Evolutionary conservation across 345 rosid genomes (phyloP).

Genomic region (Conringia planisiliqua): DNA sequence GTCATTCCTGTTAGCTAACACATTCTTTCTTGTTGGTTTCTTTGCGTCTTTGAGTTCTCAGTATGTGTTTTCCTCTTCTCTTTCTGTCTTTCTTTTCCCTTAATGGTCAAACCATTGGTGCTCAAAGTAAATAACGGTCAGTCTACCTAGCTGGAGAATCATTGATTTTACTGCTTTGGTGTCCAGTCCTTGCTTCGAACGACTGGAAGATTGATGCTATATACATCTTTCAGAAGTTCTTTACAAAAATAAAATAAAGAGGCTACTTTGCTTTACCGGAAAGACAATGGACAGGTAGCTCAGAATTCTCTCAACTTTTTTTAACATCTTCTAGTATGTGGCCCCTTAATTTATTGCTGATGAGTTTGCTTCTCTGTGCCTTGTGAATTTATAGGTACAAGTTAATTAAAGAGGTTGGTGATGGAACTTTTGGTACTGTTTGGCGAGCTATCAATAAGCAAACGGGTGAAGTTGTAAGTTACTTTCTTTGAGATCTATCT

Average conservation of each 20-base stretch:
- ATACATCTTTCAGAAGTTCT: conserved; percentile 43
- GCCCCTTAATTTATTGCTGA: not conserved
- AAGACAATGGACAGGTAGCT: conserved; percentile 82
- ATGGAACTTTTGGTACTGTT: conserved; percentile 95
- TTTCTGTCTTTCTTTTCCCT: conserved; percentile 33
- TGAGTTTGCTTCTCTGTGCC: not conserved
- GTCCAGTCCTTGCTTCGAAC: conserved; percentile 25
- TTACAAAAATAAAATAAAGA: conserved; percentile 53
- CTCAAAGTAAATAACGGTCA: conserved; percentile 52
- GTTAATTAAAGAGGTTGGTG: conserved; percentile 93
- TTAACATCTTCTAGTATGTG: not conserved
- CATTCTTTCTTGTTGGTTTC: conserved; percentile 40
- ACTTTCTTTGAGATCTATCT: not conserved
- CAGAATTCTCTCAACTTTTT: not conserved
- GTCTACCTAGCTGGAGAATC: conserved; percentile 44
- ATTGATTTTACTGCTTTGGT: conserved; percentile 26
- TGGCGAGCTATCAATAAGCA: conserved; percentile 88
- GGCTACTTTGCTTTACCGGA: conserved; percentile 40
- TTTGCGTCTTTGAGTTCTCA: conserved; percentile 34
- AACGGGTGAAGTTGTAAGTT: conserved; percentile 92
- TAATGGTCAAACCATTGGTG: conserved; percentile 39
- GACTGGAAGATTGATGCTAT: conserved; percentile 44
- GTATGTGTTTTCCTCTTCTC: conserved; percentile 44
- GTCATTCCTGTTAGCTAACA: conserved; percentile 37
- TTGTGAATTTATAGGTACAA: conserved; percentile 56